Percentiles rank a stretch among this genome's conserved stretches.
phyloP scores from a whole-genome alignment of 306 rosid genomes.

The Lathyrus tuberosus region DNA sequence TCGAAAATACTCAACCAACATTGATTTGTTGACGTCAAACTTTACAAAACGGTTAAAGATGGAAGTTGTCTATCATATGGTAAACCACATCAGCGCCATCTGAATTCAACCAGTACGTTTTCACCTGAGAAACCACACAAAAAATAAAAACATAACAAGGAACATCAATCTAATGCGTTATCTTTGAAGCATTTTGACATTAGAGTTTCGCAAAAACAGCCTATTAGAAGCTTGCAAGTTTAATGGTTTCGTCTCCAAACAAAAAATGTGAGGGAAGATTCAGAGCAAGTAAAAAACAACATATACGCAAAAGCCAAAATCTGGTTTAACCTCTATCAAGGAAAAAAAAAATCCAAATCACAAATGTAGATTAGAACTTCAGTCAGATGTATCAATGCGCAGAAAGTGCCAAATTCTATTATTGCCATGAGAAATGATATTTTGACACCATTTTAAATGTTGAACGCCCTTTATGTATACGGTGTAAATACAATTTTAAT shows the following conservation, averaged over 20 bases:
- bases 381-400: neutral
- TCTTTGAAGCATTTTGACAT: slow-evolving; percentile 1
- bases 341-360: neutral
- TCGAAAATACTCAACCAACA: slow-evolving; percentile 5
- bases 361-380: neutral
- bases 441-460: too few relatives aligned
- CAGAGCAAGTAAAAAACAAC: neutral
- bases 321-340: neutral
- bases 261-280: neutral
- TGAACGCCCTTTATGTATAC: neutral
- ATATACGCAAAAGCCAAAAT: neutral
- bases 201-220: neutral
- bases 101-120: slow-evolving; percentile 90
- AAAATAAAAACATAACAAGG: neutral
- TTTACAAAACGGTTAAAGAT: slow-evolving; percentile 46
- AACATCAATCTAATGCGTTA: slow-evolving; percentile 23
- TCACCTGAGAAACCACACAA: slow-evolving; percentile 66
- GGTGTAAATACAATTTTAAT: neutral
- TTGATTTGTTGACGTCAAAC: slow-evolving; percentile 33
- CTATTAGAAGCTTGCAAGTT: neutral
- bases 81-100: slow-evolving; percentile 92
- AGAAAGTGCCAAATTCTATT: neutral
- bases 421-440: too few relatives aligned
- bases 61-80: slow-evolving; percentile 88
- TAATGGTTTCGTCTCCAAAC: slow-evolving; percentile 1